Percentiles rank a stretch among this genome's conserved stretches.
Conservation (phyloP, 768 basidiomycete genomes). For the Leccinum rimulosum region DNA sequence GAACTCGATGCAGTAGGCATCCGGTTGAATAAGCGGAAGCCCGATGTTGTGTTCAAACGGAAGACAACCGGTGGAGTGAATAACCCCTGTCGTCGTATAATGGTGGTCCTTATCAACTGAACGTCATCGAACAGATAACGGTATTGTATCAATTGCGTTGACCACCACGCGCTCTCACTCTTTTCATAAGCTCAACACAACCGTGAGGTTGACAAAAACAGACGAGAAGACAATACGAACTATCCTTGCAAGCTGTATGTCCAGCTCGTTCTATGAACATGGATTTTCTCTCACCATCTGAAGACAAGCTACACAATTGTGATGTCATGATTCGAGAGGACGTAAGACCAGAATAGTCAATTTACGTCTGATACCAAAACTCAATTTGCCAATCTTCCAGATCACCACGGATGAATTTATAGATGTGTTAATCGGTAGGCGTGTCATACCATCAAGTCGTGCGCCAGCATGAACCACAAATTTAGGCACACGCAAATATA, state of each 20-base stretch:
- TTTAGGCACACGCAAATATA: conserved; percentile 87
- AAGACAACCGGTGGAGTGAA: conserved; percentile 89
- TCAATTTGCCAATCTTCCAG: conserved; percentile 38
- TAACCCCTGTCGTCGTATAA: conserved; percentile 8
- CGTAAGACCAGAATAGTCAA: conserved; percentile 40
- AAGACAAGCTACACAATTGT: conserved; percentile 89
- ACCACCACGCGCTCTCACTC: background rate
- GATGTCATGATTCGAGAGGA: conserved; percentile 99
- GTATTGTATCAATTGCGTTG: conserved; percentile 30
- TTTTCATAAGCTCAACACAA: conserved; percentile 66
- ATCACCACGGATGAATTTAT: conserved; percentile 97
- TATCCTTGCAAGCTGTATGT: conserved; percentile 83
- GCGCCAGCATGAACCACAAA: background rate
- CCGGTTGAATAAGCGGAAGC: conserved; percentile 83
- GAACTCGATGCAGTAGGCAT: conserved; percentile 98
- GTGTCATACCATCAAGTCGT: background rate
- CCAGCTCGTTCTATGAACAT: background rate
- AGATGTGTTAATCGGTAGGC: conserved; percentile 88
- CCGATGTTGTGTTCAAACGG: conserved; percentile 94
- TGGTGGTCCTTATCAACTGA: background rate
- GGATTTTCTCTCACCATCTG: conserved; percentile 7
- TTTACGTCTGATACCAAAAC: conserved; percentile 3
- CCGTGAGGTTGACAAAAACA: conserved; percentile 91
- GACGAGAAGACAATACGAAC: conserved; percentile 94
- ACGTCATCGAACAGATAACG: conserved; percentile 55